Base-by-base conservation (phyloP, 2,329 filamentous ascomycete species). In the Cytospora piceicola region DNA sequence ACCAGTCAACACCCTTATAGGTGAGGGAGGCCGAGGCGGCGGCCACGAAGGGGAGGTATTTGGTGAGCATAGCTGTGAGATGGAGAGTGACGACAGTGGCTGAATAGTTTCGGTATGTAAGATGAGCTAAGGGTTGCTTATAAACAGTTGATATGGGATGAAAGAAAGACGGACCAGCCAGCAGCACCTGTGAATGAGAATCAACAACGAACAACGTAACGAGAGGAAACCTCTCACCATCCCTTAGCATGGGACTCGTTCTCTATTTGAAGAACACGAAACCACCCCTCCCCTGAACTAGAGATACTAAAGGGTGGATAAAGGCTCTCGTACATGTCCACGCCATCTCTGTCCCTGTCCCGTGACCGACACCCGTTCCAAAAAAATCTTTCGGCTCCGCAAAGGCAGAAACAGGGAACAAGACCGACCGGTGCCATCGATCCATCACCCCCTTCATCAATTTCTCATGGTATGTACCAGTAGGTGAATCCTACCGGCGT, bases 1-100 rank as follows among this genome's bases (percentile, higher is more conserved):
- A 91, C 67, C 67, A 68, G 30, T 68, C 67, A 7, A 57, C 67
- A 20, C 67, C 67, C 42, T 56, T 51, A 32, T 68, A 68, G 55
- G 61, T 68, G 12, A 68, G 67, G 8, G 64, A 53, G 15, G 63
- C 66, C 24, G 66, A 67, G 39, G 63, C 63, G 34, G 56, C 36
- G 24, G 63, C 56, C 32, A 65, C 27, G 27, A 61, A 54, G 17
- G 61, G 55, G 27, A 67, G 32, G 20, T 57, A 56, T 36, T 52
- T 61, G 52, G 63, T 60, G 46, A 67, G 54, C 58, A 67, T 67
- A 9, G 51, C 17, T 61, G 7, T 39, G 27, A 27, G 17, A 36
- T 12, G 27, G 32, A 55, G 55, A 56, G 53, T n/a, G 53, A 57
- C 29, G 36, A 34, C n/a, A 9, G 46, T 49, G 8, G 3, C 5